A percentile compares a stretch with the other conserved stretches of the same genome.
Evolutionary conservation across 2,329 filamentous ascomycete genomes (phyloP).

Genomic region (Phoma sp.): DNA sequence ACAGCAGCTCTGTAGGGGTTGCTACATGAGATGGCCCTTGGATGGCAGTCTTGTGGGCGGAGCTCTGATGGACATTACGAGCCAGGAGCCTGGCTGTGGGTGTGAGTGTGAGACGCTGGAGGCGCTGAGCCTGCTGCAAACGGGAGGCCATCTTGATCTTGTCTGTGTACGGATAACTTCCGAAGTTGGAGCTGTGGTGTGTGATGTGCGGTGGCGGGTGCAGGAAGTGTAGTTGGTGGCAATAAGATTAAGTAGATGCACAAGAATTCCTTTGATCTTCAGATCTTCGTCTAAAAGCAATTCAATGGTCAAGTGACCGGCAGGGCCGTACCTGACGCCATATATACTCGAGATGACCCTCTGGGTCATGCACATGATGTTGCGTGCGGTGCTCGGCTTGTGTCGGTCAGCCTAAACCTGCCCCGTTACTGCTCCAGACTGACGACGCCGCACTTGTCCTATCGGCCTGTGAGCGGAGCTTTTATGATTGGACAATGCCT

Average conservation of each 20-base stretch:
- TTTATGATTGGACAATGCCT: conserved; percentile 15
- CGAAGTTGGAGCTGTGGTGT: conserved; percentile 4
- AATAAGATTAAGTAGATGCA: neutral
- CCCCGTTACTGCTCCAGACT: conserved; percentile 14
- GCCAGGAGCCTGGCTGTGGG: conserved; percentile 29
- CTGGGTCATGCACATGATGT: conserved; percentile 22
- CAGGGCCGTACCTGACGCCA: conserved; percentile 20
- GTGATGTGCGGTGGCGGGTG: conserved; percentile 2
- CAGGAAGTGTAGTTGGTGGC: conserved; percentile 1
- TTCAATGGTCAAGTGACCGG: conserved; percentile 11
- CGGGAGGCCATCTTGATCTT: conserved; percentile 26
- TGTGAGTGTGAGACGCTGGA: conserved; percentile 29
- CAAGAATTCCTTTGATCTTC: neutral
- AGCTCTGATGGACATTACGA: conserved; percentile 42
- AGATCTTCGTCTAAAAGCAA: conserved; percentile 8
- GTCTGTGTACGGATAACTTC: neutral
- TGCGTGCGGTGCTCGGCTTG: conserved; percentile 33
- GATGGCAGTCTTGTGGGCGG: conserved; percentile 38
- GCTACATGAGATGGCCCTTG: conserved; percentile 27
- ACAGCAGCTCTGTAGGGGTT: conserved; percentile 25
- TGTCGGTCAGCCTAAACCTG: conserved; percentile 30
- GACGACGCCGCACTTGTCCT: conserved; percentile 1
- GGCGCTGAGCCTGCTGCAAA: conserved; percentile 31
- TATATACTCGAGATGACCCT: conserved; percentile 31
- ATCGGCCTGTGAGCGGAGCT: conserved; percentile 14